Percentiles rank a stretch among this genome's conserved stretches.
These are phyloP conservation scores for Coemansia sp. DNA, from an alignment of 192 early-diverging fungal genomes.

Conservation along the genomic window DNA sequence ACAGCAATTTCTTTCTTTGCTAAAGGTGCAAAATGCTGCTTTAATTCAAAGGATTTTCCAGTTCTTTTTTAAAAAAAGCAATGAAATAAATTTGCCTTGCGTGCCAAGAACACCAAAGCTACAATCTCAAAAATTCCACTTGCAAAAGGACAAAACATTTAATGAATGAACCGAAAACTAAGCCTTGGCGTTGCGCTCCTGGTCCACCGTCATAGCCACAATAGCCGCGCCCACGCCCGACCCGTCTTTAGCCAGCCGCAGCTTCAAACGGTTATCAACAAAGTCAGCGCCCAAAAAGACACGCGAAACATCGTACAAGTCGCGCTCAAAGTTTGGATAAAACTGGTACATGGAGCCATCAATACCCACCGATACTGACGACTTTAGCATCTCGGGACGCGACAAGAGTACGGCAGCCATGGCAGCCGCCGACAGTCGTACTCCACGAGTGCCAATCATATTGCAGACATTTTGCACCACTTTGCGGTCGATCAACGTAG, in stretches of 20 bases:
- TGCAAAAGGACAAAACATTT: not conserved
- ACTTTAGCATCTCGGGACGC: constrained; percentile 39
- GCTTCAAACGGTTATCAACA: constrained; percentile 58
- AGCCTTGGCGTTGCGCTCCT: not conserved
- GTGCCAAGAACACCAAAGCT: too few relatives aligned
- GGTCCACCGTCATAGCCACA: constrained; percentile 52
- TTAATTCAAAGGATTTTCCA: too few relatives aligned
- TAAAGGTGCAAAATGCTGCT: too few relatives aligned
- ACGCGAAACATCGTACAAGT: constrained; percentile 73
- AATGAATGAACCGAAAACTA: too few relatives aligned
- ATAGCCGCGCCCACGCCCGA: constrained; percentile 78
- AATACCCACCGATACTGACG: constrained; percentile 52
- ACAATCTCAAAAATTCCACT: too few relatives aligned
- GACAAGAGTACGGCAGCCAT: constrained; percentile 64
- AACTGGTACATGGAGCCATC: constrained; percentile 69
- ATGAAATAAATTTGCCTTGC: too few relatives aligned
- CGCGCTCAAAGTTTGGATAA: constrained; percentile 63
- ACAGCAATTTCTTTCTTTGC: not conserved
- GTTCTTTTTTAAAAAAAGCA: not conserved
- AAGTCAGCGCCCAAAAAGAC: constrained; percentile 64
- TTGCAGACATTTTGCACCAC: constrained; percentile 70
- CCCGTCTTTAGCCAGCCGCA: constrained; percentile 76
- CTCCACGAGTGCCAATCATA: constrained; percentile 80
- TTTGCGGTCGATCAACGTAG: constrained; percentile 65
- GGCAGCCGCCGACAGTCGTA: constrained; percentile 73